Conservation (phyloP, 2,329 filamentous ascomycete genomes). For the Calonectria pauciramosa region DNA sequence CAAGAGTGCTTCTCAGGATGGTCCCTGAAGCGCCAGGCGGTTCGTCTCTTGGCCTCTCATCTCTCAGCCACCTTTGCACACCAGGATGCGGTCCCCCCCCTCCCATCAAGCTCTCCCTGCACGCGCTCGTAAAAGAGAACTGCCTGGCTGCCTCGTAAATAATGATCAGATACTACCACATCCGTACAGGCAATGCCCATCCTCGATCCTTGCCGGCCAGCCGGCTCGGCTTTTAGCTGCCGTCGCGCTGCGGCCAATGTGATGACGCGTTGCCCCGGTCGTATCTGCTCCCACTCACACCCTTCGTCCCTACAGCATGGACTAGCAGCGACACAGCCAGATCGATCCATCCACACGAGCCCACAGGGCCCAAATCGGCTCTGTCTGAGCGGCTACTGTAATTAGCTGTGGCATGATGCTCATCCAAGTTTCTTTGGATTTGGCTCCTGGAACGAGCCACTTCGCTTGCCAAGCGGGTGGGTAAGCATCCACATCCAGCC, state of each 20-base stretch:
- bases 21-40: neutral
- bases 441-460: constrained; percentile 10
- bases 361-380: neutral
- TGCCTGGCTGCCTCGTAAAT: neutral
- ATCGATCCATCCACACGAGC: neutral
- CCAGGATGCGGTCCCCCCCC: constrained; percentile 1
- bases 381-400: constrained; percentile 18
- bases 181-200: neutral
- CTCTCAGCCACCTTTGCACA: neutral
- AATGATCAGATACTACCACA: neutral
- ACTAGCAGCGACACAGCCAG: neutral
- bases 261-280: constrained; percentile 41
- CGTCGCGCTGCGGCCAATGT: constrained; percentile 37
- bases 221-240: constrained; percentile 35
- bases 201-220: constrained; percentile 33
- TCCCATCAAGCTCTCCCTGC: too few species aligned
- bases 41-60: neutral
- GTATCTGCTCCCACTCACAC: neutral
- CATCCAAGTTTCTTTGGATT: constrained; percentile 9
- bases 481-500: constrained; percentile 11
- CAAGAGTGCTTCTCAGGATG: neutral
- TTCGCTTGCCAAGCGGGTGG: constrained; percentile 6
- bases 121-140: neutral
- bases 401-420: neutral
- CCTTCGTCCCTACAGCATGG: too few species aligned